Base-by-base conservation (phyloP, 345 rosid species). In the Chamaenerion angustifolium region DNA sequence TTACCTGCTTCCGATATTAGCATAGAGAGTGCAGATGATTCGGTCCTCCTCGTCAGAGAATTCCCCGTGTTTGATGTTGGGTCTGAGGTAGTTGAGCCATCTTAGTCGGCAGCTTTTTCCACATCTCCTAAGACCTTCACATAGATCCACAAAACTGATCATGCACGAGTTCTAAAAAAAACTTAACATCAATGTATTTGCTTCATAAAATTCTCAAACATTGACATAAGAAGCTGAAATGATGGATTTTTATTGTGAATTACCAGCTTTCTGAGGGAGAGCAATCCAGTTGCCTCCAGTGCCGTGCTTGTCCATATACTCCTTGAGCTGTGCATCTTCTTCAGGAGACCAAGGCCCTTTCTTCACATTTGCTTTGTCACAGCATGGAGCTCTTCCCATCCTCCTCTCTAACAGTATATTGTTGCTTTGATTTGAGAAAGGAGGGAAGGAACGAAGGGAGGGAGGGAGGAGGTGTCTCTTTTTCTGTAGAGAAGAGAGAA, bases 261-360 rank as follows among this genome's bases (percentile, higher is more conserved):
- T 58, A 83, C 94, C 96, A 70, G 94, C 87, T 75, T 79, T 83
- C 1, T 66, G 77, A 10, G 94, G 96, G 31, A 87, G 73, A 73
- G 96, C 54, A 72, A 83, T 87, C 96, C 96, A 87, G 63, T 77
- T 83, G 3, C 85, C 90, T 18, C 74, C 87, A 18, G 85, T 83
- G 43, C 87, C 94, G 56, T 78, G 54, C 49, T 69, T 64, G 40
- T 81, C 69, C 11, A 87, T 74, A 61, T 73, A 81, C 18, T 70
- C 78, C 67, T 79, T 87, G 48, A 87, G 82, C 75, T 78, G 75
- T 40, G 83, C 87, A 74, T 86, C 95, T 80, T 86, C 95, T 66
- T 83, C 93, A 53, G 95, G 89, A n/a, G 89, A 87, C 96, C 95
- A 87, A 43, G 96, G 87, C 43, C 96, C 96, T 73, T 70, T 83